Percentiles rank a stretch among this genome's conserved stretches.
These are phyloP conservation scores for Debaryomyces fabryi DNA, from an alignment of 1,139 yeast species.

Conservation along the genomic window DNA sequence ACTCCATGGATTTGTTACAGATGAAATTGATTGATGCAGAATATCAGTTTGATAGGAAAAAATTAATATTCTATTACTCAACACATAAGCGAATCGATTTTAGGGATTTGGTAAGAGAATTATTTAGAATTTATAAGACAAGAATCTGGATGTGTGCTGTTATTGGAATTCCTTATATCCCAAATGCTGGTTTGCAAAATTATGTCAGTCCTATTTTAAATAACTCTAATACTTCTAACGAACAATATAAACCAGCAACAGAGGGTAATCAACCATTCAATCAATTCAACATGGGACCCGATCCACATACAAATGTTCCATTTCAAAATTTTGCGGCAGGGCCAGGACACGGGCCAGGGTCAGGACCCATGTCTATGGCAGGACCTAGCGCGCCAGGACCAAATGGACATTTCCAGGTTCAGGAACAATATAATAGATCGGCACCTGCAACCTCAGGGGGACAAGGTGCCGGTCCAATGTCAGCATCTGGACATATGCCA, in stretches of 20 bases:
- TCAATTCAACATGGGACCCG: not conserved
- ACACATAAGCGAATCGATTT: constrained; percentile 86
- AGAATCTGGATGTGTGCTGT: constrained; percentile 98
- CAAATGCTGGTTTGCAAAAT: constrained; percentile 5
- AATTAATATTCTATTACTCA: constrained; percentile 82
- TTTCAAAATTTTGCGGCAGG: constrained; percentile 1
- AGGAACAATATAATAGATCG: constrained; percentile 3
- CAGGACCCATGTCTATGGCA: not conserved
- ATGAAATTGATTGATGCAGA: constrained; percentile 74
- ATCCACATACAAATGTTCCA: not conserved
- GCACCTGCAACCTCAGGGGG: constrained; percentile 7
- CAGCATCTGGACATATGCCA: constrained; percentile 7
- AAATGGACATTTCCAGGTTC: constrained; percentile 1
- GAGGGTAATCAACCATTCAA: constrained; percentile 1
- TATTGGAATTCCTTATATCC: constrained; percentile 32
- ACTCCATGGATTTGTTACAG: constrained; percentile 26
- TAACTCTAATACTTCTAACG: not conserved
- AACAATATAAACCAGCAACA: not conserved
- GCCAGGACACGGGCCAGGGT: not conserved
- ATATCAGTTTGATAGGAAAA: constrained; percentile 94
- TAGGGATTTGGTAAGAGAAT: constrained; percentile 86
- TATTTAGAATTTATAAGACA: constrained; percentile 91
- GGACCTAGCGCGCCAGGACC: not conserved
- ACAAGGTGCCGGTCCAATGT: not conserved
- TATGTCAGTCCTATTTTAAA: constrained; percentile 3